Percentiles rank a stretch among this genome's conserved stretches.
Conservation (phyloP, 352 stramenopile species). For the Globisporangium yorkense region DNA sequence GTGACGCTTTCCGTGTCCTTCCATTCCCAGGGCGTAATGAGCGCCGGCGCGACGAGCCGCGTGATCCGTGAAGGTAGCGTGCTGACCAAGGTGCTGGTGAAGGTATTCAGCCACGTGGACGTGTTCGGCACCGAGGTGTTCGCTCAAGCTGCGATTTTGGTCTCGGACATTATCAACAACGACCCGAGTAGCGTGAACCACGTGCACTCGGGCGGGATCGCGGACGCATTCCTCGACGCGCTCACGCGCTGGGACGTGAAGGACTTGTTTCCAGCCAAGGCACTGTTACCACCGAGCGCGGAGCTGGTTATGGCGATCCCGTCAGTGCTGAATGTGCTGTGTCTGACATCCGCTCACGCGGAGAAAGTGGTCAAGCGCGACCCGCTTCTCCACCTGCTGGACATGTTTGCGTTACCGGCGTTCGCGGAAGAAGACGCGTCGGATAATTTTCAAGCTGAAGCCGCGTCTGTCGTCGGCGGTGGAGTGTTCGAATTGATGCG, state of each 20-base stretch:
- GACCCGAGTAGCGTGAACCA: conserved; percentile 94
- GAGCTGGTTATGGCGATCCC: conserved; percentile 94
- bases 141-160: conserved; percentile 87
- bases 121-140: conserved; percentile 92
- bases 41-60: conserved; percentile 72
- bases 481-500: conserved; percentile 96
- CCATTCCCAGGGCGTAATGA: conserved; percentile 87
- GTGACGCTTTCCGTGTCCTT: conserved; percentile 81
- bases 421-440: conserved; percentile 83
- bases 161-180: conserved; percentile 97
- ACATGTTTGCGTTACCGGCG: conserved; percentile 88
- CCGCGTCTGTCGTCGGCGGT: conserved; percentile 89
- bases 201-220: conserved; percentile 90
- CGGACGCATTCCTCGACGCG: conserved; percentile 90
- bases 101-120: conserved; percentile 88
- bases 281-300: conserved; percentile 73
- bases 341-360: conserved; percentile 89
- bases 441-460: conserved; percentile 91
- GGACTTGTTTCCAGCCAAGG: conserved; percentile 39
- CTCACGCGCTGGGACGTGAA: conserved; percentile 79
- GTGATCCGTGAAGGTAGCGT: conserved; percentile 84
- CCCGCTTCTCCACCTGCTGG: conserved; percentile 87
- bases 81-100: conserved; percentile 85
- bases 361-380: conserved; percentile 89
- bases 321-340: conserved; percentile 91